Evolutionary conservation across 306 rosid species (phyloP).

Genomic region (Prunus padus): DNA sequence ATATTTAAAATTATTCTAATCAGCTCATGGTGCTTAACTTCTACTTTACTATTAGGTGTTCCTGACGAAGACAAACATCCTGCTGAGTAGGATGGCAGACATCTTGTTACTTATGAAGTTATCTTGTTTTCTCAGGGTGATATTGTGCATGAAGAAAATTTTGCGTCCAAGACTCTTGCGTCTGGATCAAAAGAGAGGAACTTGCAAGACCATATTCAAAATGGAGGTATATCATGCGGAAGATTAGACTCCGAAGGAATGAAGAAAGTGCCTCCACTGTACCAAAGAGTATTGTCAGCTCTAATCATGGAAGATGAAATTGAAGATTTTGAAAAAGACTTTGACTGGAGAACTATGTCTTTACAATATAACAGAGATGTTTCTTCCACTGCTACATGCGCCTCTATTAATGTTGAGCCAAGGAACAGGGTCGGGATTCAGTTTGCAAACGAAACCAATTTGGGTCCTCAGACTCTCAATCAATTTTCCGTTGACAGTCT

Average conservation of each 20-base stretch:
- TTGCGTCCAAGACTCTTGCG: constrained; percentile 34
- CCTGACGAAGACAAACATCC: neutral
- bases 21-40: neutral
- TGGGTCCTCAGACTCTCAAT: constrained; percentile 26
- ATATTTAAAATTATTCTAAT: neutral
- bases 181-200: constrained; percentile 41
- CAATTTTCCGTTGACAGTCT: constrained; percentile 36
- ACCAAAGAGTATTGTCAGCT: constrained; percentile 79
- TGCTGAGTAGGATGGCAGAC: neutral
- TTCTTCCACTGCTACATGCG: constrained; percentile 29
- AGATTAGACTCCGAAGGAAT: constrained; percentile 38
- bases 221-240: constrained; percentile 33
- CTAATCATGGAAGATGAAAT: constrained; percentile 61
- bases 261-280: constrained; percentile 52
- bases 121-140: constrained; percentile 47
- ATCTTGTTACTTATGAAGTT: neutral
- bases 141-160: constrained; percentile 33
- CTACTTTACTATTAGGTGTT: neutral
- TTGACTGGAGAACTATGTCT: constrained; percentile 40
- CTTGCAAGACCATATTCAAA: constrained; percentile 38
- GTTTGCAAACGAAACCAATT: constrained; percentile 24
- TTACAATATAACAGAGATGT: constrained; percentile 39
- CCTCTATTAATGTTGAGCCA: constrained; percentile 36
- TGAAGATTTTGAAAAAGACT: constrained; percentile 46
- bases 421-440: constrained; percentile 31